Evolutionary conservation across 2,329 filamentous ascomycete species (phyloP).

Genomic region (Didymella arachidicola): DNA sequence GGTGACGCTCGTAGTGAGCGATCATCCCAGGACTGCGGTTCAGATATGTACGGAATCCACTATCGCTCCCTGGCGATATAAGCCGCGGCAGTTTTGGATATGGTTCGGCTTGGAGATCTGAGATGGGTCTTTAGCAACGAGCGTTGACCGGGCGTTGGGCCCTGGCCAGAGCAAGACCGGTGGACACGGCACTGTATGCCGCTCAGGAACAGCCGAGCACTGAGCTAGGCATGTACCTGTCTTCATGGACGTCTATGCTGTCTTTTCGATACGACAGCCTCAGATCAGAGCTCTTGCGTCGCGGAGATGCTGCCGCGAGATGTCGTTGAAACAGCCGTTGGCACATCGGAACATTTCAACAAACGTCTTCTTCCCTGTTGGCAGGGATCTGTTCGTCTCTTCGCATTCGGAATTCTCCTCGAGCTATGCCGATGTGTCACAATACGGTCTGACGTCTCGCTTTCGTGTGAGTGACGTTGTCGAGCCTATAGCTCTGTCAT

Average conservation of each 20-base stretch:
- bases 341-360: background rate
- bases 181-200: background rate
- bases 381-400: background rate
- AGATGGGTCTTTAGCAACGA: background rate
- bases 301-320: background rate
- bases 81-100: constrained; percentile 14
- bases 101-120: constrained; percentile 1
- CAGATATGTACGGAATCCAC: constrained; percentile 2
- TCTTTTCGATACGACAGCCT: background rate
- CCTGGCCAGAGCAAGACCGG: background rate
- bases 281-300: background rate
- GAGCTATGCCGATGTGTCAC: background rate
- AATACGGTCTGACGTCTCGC: background rate
- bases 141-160: background rate
- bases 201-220: background rate
- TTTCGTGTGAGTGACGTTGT: background rate
- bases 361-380: background rate
- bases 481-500: background rate
- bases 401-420: background rate
- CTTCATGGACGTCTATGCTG: no score
- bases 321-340: background rate
- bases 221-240: background rate
- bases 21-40: constrained; percentile 16
- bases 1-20: constrained; percentile 9
- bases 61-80: background rate